phyloP scores from a whole-genome alignment of 2,329 filamentous ascomycete species.

The Parastagonospora avenae region DNA sequence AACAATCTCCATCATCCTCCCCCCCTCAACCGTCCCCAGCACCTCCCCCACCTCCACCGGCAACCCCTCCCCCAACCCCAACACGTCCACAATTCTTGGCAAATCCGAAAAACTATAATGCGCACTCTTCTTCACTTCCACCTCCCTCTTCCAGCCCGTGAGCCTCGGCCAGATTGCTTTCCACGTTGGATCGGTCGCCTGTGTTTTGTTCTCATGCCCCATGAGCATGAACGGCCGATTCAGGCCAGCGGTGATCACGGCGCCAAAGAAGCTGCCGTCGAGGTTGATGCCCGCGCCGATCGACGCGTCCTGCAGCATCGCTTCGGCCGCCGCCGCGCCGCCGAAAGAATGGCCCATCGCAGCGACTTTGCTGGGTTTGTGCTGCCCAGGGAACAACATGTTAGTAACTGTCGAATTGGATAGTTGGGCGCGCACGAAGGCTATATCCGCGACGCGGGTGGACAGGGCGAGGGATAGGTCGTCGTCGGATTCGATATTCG shows the following conservation, averaged over 20 bases:
- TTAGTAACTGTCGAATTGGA: slow-evolving; percentile 10
- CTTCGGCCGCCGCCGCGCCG: slow-evolving; percentile 35
- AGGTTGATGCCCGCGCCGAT: slow-evolving; percentile 41
- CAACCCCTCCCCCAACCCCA: slow-evolving; percentile 22
- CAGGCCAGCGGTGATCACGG: slow-evolving; percentile 17
- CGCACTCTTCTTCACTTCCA: slow-evolving; percentile 28
- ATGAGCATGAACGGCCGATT: slow-evolving; percentile 29
- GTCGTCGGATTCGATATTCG: slow-evolving; percentile 27
- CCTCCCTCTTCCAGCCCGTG: slow-evolving; percentile 32
- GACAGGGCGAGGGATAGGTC: slow-evolving; percentile 24
- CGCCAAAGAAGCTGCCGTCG: slow-evolving; percentile 41
- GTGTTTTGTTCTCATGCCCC: slow-evolving; percentile 36
- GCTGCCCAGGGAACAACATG: slow-evolving; percentile 12
- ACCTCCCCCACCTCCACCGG: slow-evolving; percentile 23
- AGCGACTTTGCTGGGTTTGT: slow-evolving; percentile 10
- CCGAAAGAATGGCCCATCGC: slow-evolving; percentile 46
- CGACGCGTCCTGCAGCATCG: slow-evolving; percentile 18
- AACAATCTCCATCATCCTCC: slow-evolving; percentile 23
- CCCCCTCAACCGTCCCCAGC: slow-evolving; percentile 26
- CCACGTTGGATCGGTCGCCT: slow-evolving; percentile 35
- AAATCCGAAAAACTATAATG: slow-evolving; percentile 39
- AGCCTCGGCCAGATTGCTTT: slow-evolving; percentile 26
- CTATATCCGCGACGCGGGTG: slow-evolving; percentile 30
- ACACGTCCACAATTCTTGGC: slow-evolving; percentile 16
- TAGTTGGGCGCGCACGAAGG: slow-evolving; percentile 27